Evolutionary conservation across 2,329 filamentous ascomycete species (phyloP).

Genomic region (Chalaropsis thielavioides): DNA sequence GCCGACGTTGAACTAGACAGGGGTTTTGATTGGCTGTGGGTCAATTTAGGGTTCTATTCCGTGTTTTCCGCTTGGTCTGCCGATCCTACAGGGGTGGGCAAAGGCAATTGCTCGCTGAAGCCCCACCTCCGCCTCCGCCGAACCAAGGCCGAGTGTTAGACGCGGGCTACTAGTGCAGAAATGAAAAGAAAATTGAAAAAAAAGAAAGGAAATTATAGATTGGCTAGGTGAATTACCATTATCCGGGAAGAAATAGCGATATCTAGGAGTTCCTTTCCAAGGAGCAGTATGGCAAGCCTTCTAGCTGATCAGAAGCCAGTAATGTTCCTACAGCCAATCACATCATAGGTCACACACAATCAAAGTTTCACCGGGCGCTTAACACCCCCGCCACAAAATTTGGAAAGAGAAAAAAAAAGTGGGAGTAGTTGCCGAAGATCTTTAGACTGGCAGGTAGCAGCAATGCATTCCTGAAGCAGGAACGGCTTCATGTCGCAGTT

Average conservation of each 20-base stretch:
- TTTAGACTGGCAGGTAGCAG: not conserved
- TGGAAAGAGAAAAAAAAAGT: not conserved
- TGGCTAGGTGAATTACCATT: not conserved
- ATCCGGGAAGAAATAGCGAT: not conserved
- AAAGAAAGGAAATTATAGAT: not conserved
- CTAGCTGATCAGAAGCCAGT: not conserved
- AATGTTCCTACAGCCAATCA: not conserved
- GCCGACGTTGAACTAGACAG: constrained; percentile 7
- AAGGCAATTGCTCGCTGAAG: not conserved
- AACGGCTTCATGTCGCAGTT: not conserved
- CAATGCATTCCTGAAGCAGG: not conserved
- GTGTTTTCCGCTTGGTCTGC: not conserved
- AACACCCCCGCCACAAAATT: not conserved
- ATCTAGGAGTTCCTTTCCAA: not conserved
- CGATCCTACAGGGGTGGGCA: not conserved
- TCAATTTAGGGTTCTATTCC: not conserved
- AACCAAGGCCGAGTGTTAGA: not conserved
- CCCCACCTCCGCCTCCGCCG: not conserved
- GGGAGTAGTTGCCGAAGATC: not conserved
- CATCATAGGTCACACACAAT: not conserved
- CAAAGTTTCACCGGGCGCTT: constrained; percentile 2
- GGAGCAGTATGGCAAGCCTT: no score
- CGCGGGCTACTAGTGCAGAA: not conserved
- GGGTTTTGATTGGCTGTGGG: constrained; percentile 7
- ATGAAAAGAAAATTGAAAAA: not conserved